Percentiles rank a stretch among this genome's conserved stretches.
Conservation (phyloP, 2,329 filamentous ascomycete species). For the Orbilia ellipsospora region DNA sequence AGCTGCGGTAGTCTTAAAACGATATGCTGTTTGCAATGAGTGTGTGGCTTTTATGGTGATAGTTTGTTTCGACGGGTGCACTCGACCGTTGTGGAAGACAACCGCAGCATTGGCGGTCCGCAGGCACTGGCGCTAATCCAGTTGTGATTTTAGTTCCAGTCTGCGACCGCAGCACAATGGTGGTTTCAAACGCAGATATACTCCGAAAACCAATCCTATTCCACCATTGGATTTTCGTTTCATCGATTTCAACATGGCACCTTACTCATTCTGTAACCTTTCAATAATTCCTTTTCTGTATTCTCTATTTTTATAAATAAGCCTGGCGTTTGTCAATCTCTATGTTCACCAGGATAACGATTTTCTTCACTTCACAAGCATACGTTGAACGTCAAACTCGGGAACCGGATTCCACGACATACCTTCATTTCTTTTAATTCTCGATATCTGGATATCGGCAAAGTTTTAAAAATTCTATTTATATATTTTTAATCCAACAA, state of each 20-base stretch:
- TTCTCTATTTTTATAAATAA: constrained; percentile 25
- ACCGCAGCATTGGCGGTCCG: constrained; percentile 1
- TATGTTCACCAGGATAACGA: constrained; percentile 4
- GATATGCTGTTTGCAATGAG: background rate
- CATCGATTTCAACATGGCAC: constrained; percentile 13
- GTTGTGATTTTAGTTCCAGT: constrained; percentile 23
- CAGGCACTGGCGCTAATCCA: constrained; percentile 14
- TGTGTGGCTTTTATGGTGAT: constrained; percentile 5
- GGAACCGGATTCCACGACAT: constrained; percentile 12
- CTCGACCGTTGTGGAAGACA: background rate
- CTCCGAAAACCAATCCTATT: background rate
- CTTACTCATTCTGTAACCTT: background rate
- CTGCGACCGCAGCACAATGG: constrained; percentile 28
- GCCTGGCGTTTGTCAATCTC: background rate
- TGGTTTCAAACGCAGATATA: constrained; percentile 37
- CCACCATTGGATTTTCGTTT: constrained; percentile 25
- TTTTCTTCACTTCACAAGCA: background rate
- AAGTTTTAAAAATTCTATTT: constrained; percentile 4
- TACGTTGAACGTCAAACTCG: constrained; percentile 9
- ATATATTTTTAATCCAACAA: constrained; percentile 9
- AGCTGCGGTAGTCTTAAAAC: background rate
- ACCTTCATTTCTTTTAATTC: background rate
- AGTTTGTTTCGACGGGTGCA: constrained; percentile 3
- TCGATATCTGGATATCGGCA: constrained; percentile 28
- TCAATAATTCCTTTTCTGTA: background rate